A percentile compares a stretch with the other conserved stretches of the same genome.
These are phyloP conservation scores for Zygosaccharomyces lentus DNA, from an alignment of 805 yeast genomes.

Conservation along the genomic window DNA sequence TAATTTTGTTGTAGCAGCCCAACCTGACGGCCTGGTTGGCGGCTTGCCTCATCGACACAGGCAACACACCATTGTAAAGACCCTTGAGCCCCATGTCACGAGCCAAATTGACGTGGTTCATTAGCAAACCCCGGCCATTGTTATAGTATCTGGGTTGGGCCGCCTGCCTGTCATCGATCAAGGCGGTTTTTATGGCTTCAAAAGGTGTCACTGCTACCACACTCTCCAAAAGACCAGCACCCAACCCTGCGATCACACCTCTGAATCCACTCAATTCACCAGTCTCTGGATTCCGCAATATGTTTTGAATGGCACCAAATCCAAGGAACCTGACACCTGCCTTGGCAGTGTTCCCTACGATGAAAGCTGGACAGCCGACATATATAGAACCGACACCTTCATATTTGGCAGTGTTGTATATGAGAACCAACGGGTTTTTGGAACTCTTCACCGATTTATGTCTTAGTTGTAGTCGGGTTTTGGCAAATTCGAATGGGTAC, in stretches of 20 bases:
- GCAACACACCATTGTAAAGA: constrained; percentile 81
- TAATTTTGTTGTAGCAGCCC: constrained; percentile 88
- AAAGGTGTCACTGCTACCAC: constrained; percentile 94
- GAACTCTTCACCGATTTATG: constrained; percentile 61
- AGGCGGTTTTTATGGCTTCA: constrained; percentile 92
- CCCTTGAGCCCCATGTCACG: constrained; percentile 79
- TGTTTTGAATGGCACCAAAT: constrained; percentile 76
- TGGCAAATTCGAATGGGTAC: constrained; percentile 96
- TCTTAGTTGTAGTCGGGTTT: constrained; percentile 82
- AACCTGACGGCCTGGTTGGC: constrained; percentile 92
- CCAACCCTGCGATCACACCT: constrained; percentile 95
- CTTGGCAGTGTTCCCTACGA: constrained; percentile 91
- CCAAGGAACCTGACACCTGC: constrained; percentile 95
- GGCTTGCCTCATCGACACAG: constrained; percentile 94
- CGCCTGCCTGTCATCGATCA: constrained; percentile 87
- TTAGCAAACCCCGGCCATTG: constrained; percentile 52
- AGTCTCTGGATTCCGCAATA: constrained; percentile 66
- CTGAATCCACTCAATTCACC: constrained; percentile 86
- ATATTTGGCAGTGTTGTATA: constrained; percentile 64
- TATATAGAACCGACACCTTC: constrained; percentile 80
- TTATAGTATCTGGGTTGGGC: constrained; percentile 71
- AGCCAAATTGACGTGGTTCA: constrained; percentile 44
- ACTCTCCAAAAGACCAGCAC: constrained; percentile 92
- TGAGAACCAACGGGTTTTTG: constrained; percentile 78
- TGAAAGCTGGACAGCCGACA: constrained; percentile 95